phyloP scores from a whole-genome alignment of 139 green algal species.

The Asterochloris erici region DNA sequence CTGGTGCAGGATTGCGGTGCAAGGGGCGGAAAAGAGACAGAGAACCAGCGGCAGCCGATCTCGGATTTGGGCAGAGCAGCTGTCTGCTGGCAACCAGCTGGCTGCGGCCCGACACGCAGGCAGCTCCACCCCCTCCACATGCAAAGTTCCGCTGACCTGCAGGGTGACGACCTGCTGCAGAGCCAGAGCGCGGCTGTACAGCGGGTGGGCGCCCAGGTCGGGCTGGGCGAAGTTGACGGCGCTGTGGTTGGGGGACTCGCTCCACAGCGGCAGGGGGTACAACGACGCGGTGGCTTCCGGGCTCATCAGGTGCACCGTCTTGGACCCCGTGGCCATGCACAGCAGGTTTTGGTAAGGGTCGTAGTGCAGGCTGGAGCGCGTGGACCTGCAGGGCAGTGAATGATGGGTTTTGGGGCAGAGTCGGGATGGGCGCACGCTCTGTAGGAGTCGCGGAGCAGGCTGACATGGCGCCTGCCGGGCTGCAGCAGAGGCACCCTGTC shows the following conservation, averaged over 20 bases:
- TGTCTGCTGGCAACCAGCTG: not conserved
- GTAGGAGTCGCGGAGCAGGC: not conserved
- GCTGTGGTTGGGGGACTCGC: conserved; percentile 70
- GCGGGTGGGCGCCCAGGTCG: conserved; percentile 38
- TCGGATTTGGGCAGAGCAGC: too few species aligned
- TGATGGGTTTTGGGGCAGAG: not conserved
- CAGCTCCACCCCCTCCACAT: not conserved
- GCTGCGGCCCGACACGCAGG: not conserved
- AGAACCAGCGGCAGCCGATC: too few species aligned
- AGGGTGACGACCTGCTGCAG: conserved; percentile 12
- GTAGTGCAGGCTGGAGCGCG: conserved; percentile 70
- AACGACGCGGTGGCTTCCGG: conserved; percentile 44
- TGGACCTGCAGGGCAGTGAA: conserved; percentile 19
- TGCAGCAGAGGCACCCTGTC: not conserved
- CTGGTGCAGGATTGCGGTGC: too few species aligned
- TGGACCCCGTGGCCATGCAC: conserved; percentile 57
- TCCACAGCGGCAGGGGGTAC: conserved; percentile 43
- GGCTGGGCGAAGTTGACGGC: conserved; percentile 53
- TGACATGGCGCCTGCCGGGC: too few species aligned
- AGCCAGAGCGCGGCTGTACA: conserved; percentile 23
- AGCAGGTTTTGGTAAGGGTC: conserved; percentile 84
- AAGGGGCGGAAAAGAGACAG: too few species aligned
- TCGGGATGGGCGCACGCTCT: not conserved
- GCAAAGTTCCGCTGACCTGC: conserved; percentile 19
- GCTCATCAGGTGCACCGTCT: conserved; percentile 56